These are phyloP conservation scores for Cucurbita maxima DNA, from an alignment of 306 rosid genomes.

Conservation along the genomic window DNA sequence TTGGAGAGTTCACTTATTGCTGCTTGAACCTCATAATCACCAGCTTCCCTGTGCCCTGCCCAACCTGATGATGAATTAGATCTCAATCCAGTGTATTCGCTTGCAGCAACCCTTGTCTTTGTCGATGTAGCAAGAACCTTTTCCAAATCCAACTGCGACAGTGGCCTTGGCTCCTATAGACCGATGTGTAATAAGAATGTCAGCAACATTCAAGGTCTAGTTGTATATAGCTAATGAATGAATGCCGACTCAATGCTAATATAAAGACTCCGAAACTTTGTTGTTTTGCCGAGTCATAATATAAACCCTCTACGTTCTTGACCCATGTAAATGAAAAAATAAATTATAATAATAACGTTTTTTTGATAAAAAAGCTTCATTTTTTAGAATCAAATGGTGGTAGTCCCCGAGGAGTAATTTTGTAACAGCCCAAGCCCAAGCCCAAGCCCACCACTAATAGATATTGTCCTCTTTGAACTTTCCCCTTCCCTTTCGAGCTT, in stretches of 20 bases:
- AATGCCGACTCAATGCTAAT: background rate
- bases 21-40: constrained; percentile 54
- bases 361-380: background rate
- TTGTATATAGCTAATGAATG: background rate
- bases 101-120: constrained; percentile 74
- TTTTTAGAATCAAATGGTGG: background rate
- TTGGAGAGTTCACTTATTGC: constrained; percentile 65
- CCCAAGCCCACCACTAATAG: too few species aligned
- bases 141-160: constrained; percentile 58
- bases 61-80: constrained; percentile 25
- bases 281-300: background rate
- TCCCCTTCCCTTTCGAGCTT: too few species aligned
- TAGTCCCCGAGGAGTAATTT: background rate
- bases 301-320: background rate
- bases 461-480: too few species aligned
- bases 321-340: background rate
- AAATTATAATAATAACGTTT: background rate
- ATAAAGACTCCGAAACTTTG: background rate
- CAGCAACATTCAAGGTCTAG: constrained; percentile 12
- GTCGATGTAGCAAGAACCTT: constrained; percentile 45
- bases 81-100: constrained; percentile 48
- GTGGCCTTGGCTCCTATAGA: constrained; percentile 54
- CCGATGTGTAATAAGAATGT: background rate
- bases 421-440: too few species aligned
- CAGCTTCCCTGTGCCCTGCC: constrained; percentile 34